A percentile compares a stretch with the other conserved stretches of the same genome.
These are phyloP conservation scores for Jaapia argillacea DNA, from an alignment of 768 basidiomycete genomes.

Conservation along the genomic window DNA sequence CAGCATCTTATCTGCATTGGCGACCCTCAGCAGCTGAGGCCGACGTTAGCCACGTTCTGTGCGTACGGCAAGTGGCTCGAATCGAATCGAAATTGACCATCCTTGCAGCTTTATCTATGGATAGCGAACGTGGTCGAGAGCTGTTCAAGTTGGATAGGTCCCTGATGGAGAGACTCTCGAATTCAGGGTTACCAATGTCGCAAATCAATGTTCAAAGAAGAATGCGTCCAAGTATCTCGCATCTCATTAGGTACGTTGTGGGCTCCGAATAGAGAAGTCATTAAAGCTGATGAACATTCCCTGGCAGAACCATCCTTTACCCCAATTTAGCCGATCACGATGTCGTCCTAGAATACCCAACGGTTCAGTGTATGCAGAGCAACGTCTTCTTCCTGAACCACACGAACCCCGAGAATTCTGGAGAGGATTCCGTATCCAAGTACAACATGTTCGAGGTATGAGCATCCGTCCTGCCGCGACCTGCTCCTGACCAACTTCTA, in stretches of 20 bases:
- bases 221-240: slow-evolving; percentile 65
- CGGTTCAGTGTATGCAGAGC: slow-evolving; percentile 50
- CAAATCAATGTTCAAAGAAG: slow-evolving; percentile 62
- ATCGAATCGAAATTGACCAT: not conserved
- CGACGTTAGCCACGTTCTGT: slow-evolving; percentile 56
- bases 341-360: slow-evolving; percentile 36
- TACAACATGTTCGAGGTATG: slow-evolving; percentile 58
- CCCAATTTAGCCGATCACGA: slow-evolving; percentile 48
- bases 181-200: slow-evolving; percentile 52
- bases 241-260: slow-evolving; percentile 45
- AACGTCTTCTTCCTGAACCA: slow-evolving; percentile 66
- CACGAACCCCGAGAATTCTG: slow-evolving; percentile 45
- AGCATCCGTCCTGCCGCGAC: too few species aligned
- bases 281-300: too few species aligned
- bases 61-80: too few species aligned
- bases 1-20: slow-evolving; percentile 77
- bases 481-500: too few species aligned
- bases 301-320: slow-evolving; percentile 57
- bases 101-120: slow-evolving; percentile 52
- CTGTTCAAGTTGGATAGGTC: slow-evolving; percentile 64
- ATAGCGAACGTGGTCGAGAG: slow-evolving; percentile 40
- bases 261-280: too few species aligned
- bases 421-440: slow-evolving; percentile 53
- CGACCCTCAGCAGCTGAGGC: slow-evolving; percentile 68
- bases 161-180: slow-evolving; percentile 64